Evolutionary conservation across 164 flowering plant genomes (phyloP), one percentile per base, ranked within the genome.

Genomic region (Brasenia schreberi): DNA sequence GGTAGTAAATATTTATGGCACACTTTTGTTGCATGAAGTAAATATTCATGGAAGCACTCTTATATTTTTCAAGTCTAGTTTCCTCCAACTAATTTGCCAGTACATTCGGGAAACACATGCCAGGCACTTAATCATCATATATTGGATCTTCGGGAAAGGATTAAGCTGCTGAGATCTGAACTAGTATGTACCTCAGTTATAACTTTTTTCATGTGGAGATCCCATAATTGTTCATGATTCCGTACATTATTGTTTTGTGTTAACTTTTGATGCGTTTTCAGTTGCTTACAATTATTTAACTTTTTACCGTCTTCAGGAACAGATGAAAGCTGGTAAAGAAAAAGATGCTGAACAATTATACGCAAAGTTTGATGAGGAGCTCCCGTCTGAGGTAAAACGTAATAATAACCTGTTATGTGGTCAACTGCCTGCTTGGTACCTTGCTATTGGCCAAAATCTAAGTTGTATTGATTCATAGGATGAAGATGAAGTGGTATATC

Each of bases 161-260:
- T 89, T 65, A 83, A 82, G 73, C 52, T 80, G 76, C 66, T 89
- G 75, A 84, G 81, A 73, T 78, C 80, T 49, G 89, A 83, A 71
- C 77, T 84, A 59, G 95, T 89, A 81, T 64, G 80, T 67, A 44
- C 43, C 17, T 43, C 10, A 6, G 33, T 69, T 3, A n/a, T 56
- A 56, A 56, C n/a, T 56, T 12, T n/a, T 56, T 60, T n/a, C 19
- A 60, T 9, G n/a, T 9, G 19, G 27, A n/a, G 27, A n/a, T 60
- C n/a, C 11, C 9, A 7, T n/a, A 60, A 60, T n/a, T 60, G 63
- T 19, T 43, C 18, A 18, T 43, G 17, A 58, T 7, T 4, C 5
- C n/a, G 6, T 5, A 7, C 33, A n/a, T 1, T 18, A 12, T 19
- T 18, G 39, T n/a, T 18, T 19, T 19, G 27, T 67, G 23, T 16